Base-by-base conservation (phyloP, 1,284 basidiomycete genomes). In the Hymenochaete sp. region DNA sequence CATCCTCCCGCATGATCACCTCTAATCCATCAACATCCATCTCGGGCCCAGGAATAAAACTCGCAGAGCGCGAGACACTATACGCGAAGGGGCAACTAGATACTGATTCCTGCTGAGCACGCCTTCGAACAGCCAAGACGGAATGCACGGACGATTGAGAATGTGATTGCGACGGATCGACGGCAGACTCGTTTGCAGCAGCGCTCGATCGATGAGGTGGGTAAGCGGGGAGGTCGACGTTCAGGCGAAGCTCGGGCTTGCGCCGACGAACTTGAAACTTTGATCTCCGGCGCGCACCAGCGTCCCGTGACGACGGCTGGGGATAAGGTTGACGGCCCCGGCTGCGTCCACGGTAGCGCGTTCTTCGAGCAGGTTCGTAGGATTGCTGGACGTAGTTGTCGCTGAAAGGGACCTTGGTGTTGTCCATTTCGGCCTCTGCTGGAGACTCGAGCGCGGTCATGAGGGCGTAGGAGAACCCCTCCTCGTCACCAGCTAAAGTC, bases 221-320 rank as follows among this genome's bases (percentile, higher is more conserved):
- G 36, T 46, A 42, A 13, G 44, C 38, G 8, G 48, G 48, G 9
- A 50, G 35, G 28, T 50, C 48, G n/a, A 50, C 44, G 24, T 50
- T 50, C 18, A 50, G 44, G 10, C 43, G 42, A 25, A 50, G 44
- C n/a, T 50, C 48, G 24, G 48, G 48, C 44, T 46, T 50, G n/a
- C 36, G 19, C 27, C 37, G 35, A 7, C 44, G 44, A 4, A 32
- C 27, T 14, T 47, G 45, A 38, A 46, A 46, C 27, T 33, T 41
- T 14, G 44, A 22, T 9, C 40, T 38, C 3, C 48, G 44, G 24
- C 39, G 18, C 6, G 28, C 38, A 21, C 38, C 35, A 21, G 26
- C 24, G 14, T 35, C 36, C 9, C n/a, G 33, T 14, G 43, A 41
- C n/a, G 42, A 29, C 2, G 38, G 26, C 27, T 50, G 48, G 7